Conservation (phyloP, 345 rosid species). For the Populus davidiana region DNA sequence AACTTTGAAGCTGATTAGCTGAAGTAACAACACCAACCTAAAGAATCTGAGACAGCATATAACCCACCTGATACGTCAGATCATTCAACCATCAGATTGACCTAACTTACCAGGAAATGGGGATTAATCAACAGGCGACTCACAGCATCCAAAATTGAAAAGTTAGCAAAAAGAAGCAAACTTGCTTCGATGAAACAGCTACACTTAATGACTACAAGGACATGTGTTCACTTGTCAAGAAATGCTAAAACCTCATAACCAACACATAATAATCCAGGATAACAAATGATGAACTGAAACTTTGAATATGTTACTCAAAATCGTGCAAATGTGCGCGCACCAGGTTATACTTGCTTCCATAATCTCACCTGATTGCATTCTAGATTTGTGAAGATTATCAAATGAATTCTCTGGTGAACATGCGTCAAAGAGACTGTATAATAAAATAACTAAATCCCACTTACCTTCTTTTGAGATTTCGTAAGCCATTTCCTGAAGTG, state of each 20-base stretch:
- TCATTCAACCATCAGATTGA: background rate
- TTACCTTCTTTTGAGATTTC: constrained; percentile 3
- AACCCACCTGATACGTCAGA: background rate
- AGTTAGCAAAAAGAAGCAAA: background rate
- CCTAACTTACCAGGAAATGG: background rate
- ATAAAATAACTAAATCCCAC: background rate
- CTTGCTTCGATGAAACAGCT: background rate
- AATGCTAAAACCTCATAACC: background rate
- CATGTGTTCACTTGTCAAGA: background rate
- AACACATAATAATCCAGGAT: background rate
- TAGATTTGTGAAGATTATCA: background rate
- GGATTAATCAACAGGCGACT: background rate
- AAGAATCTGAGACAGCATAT: background rate
- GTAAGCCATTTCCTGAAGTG: constrained; percentile 1
- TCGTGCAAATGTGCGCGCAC: background rate
- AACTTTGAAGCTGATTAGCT: constrained; percentile 23
- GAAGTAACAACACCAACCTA: constrained; percentile 3
- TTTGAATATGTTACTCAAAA: background rate
- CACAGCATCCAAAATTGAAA: background rate
- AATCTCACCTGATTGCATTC: background rate
- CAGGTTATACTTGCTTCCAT: background rate
- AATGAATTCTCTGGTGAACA: background rate
- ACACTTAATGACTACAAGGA: background rate
- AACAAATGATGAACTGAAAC: background rate
- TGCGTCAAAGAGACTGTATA: background rate